Conservation (phyloP, 225 moss, liverwort and hornwort genomes). For the Anthoceros angustus region DNA sequence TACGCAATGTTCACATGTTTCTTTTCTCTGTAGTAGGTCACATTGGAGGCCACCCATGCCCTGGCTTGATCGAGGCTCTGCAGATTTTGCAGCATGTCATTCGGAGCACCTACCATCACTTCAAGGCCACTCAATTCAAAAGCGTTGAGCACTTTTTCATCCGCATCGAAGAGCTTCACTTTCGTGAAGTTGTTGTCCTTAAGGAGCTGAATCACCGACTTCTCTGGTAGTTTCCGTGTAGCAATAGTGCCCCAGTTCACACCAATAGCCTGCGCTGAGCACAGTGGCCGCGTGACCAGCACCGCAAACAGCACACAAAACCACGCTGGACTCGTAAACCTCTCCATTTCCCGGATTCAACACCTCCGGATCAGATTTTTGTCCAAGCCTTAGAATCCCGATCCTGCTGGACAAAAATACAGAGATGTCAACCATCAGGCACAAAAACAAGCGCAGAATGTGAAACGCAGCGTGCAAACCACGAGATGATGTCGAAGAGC, state of each 20-base stretch:
- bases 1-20: neutral
- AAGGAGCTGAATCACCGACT: conserved; percentile 56
- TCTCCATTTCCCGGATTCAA: too few relatives aligned
- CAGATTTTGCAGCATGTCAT: conserved; percentile 48
- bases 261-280: conserved; percentile 16
- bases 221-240: conserved; percentile 46
- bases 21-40: neutral
- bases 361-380: too few relatives aligned
- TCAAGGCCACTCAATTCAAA: conserved; percentile 53
- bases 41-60: neutral
- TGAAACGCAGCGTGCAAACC: too few relatives aligned
- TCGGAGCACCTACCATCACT: conserved; percentile 79
- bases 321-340: neutral
- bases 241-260: conserved; percentile 76
- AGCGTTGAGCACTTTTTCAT: conserved; percentile 39
- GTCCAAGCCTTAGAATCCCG: too few relatives aligned
- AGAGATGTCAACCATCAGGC: too few relatives aligned
- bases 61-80: neutral
- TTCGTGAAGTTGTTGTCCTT: too few relatives aligned
- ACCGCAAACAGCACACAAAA: neutral
- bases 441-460: too few relatives aligned
- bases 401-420: too few relatives aligned
- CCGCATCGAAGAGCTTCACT: conserved; percentile 83
- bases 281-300: neutral
- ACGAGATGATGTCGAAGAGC: too few relatives aligned